Evolutionary conservation across 352 stramenopile species (phyloP).

Genomic region (Thraustochytrium striatum): DNA sequence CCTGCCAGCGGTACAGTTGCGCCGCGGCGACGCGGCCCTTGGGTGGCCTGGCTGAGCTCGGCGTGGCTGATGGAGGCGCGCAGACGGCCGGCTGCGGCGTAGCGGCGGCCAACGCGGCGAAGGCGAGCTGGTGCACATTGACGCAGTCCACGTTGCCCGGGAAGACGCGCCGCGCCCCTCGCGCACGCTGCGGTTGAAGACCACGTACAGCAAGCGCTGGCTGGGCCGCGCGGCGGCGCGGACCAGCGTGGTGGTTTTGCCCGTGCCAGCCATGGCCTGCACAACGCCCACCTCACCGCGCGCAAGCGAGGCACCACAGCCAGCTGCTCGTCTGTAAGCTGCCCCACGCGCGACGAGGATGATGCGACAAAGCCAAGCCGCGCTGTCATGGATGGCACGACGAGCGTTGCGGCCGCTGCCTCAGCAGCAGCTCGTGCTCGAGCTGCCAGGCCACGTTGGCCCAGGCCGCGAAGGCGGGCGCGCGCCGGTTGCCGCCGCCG

Average conservation of each 20-base stretch:
- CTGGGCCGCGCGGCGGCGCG: not conserved
- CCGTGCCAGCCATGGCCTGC: constrained; percentile 19
- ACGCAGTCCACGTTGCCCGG: constrained; percentile 31
- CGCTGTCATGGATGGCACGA: not conserved
- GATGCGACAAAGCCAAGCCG: not conserved
- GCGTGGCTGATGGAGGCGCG: too few species aligned
- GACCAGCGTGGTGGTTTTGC: constrained; percentile 38
- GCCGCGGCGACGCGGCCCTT: too few species aligned
- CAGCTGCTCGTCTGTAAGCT: constrained; percentile 15
- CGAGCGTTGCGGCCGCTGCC: not conserved
- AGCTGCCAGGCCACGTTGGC: not conserved
- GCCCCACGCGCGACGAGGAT: not conserved
- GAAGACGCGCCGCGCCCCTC: not conserved
- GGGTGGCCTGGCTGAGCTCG: not conserved
- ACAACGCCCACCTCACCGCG: constrained; percentile 5
- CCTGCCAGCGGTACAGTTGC: not conserved
- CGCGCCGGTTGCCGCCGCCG: too few species aligned
- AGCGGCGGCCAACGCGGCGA: constrained; percentile 7
- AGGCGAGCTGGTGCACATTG: constrained; percentile 32
- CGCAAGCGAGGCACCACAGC: not conserved
- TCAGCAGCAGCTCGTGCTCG: constrained; percentile 12
- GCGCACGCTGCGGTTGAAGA: constrained; percentile 29
- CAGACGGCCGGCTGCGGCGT: too few species aligned
- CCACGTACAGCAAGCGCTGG: constrained; percentile 11
- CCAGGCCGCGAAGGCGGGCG: not conserved